Percentiles rank a stretch among this genome's conserved stretches.
Conservation (phyloP, 768 basidiomycete genomes). For the Macrolepiota albuminosa region DNA sequence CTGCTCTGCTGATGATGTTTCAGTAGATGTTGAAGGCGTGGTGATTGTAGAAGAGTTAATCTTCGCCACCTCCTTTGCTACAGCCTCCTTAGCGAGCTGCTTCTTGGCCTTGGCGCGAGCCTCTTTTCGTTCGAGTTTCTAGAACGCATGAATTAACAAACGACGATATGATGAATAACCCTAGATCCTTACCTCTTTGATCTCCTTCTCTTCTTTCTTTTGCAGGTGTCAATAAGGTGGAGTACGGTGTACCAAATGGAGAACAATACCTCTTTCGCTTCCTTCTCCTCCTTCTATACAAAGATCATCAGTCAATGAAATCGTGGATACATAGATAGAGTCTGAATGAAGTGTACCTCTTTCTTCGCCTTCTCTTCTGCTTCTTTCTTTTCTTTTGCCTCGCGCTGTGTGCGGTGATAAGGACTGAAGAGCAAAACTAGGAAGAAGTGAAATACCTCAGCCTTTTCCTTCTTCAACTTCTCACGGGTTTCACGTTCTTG, state of each 20-base stretch:
- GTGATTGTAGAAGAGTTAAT: constrained; percentile 31
- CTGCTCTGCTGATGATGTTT: constrained; percentile 21
- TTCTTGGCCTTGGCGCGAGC: constrained; percentile 53
- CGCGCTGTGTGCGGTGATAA: constrained; percentile 45
- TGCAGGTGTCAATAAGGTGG: constrained; percentile 5
- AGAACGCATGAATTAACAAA: constrained; percentile 7
- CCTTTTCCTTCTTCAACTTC: constrained; percentile 79
- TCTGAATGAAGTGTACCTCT: constrained; percentile 28
- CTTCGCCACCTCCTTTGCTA: constrained; percentile 23
- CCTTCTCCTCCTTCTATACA: constrained; percentile 38
- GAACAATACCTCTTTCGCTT: constrained; percentile 37
- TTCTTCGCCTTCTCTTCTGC: constrained; percentile 58
- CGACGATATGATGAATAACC: not conserved
- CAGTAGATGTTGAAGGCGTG: constrained; percentile 28
- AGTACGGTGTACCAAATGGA: not conserved
- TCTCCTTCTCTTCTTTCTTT: constrained; percentile 51
- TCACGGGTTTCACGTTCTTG: constrained; percentile 81
- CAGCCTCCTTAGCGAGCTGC: constrained; percentile 16
- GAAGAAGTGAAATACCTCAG: constrained; percentile 33
- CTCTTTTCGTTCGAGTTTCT: constrained; percentile 56
- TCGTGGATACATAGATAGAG: not conserved
- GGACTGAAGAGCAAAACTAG: constrained; percentile 9
- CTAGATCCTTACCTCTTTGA: constrained; percentile 47
- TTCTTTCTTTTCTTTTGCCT: constrained; percentile 78
- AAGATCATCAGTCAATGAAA: constrained; percentile 3